Evolutionary conservation across 1,284 basidiomycete genomes (phyloP).

Genomic region (Marasmius fiardii): DNA sequence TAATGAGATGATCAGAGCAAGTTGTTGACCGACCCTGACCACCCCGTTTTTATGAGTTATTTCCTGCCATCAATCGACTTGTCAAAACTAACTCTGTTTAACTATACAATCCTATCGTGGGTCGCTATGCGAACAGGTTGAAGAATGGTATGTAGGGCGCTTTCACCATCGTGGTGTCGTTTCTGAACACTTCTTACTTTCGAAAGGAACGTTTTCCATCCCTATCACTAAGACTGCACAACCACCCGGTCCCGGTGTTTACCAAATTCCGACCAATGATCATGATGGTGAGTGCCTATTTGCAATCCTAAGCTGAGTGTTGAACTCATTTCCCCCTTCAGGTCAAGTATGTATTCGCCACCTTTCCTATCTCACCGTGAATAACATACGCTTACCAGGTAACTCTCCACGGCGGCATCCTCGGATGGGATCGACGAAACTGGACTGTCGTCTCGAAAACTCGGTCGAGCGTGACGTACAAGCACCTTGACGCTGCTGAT

Average conservation of each 20-base stretch:
- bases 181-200: neutral
- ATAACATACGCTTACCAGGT: conserved; percentile 23
- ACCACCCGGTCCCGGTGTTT: conserved; percentile 42
- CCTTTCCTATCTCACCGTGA: neutral
- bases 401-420: conserved; percentile 51
- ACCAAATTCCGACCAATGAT: conserved; percentile 50
- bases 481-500: conserved; percentile 46
- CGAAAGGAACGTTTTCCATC: conserved; percentile 49
- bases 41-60: conserved; percentile 46
- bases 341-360: conserved; percentile 22
- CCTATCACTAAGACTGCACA: conserved; percentile 47
- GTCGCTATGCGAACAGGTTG: conserved; percentile 46
- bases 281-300: conserved; percentile 31
- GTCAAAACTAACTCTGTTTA: neutral
- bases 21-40: conserved; percentile 41
- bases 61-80: neutral
- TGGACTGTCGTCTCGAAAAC: conserved; percentile 46
- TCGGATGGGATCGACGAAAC: conserved; percentile 53
- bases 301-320: neutral
- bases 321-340: conserved; percentile 9
- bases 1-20: conserved; percentile 24
- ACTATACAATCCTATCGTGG: conserved; percentile 9
- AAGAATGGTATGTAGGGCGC: conserved; percentile 38
- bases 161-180: neutral
- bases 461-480: conserved; percentile 44